Percentiles rank a stretch among this genome's conserved stretches.
Conservation (phyloP, 2,329 filamentous ascomycete genomes). For the Colletotrichum sp. region DNA sequence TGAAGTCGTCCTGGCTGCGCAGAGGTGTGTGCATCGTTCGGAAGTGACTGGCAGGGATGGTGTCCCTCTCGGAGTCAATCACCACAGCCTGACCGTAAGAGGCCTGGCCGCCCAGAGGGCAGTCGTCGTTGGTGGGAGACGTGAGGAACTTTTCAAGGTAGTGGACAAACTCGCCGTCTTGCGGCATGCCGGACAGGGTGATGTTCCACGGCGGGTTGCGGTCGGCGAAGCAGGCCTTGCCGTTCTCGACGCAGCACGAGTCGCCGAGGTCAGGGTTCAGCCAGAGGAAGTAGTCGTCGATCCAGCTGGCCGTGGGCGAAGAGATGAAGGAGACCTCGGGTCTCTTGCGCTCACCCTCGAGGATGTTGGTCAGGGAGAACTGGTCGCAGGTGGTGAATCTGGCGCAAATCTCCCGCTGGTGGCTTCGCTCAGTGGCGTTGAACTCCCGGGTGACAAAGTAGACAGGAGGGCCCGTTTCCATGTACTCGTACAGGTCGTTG, state of each 20-base stretch:
- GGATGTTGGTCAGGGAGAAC: slow-evolving; percentile 83
- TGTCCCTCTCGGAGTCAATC: slow-evolving; percentile 69
- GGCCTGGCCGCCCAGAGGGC: slow-evolving; percentile 87
- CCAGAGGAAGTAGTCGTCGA: slow-evolving; percentile 91
- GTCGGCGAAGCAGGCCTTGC: slow-evolving; percentile 77
- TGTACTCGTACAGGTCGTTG: slow-evolving; percentile 92
- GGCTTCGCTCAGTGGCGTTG: slow-evolving; percentile 75
- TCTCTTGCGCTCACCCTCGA: slow-evolving; percentile 94
- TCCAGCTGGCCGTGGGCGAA: slow-evolving; percentile 89
- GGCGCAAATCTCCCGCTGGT: slow-evolving; percentile 88
- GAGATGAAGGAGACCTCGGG: slow-evolving; percentile 87
- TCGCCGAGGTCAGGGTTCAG: slow-evolving; percentile 82
- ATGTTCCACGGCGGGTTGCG: slow-evolving; percentile 87
- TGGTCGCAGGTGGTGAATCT: slow-evolving; percentile 88
- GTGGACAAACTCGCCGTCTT: slow-evolving; percentile 86
- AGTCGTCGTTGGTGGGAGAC: slow-evolving; percentile 80
- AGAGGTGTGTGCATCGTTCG: slow-evolving; percentile 87
- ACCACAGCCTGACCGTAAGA: slow-evolving; percentile 87
- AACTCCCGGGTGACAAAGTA: slow-evolving; percentile 91
- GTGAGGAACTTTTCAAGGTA: slow-evolving; percentile 86
- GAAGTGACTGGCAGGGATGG: slow-evolving; percentile 87
- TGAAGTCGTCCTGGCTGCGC: slow-evolving; percentile 89
- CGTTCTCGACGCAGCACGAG: slow-evolving; percentile 72
- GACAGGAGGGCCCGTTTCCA: slow-evolving; percentile 89
- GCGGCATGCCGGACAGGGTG: slow-evolving; percentile 88